phyloP scores from a whole-genome alignment of 202 grass and related monocot genomes.

The Digitaria exilis region DNA sequence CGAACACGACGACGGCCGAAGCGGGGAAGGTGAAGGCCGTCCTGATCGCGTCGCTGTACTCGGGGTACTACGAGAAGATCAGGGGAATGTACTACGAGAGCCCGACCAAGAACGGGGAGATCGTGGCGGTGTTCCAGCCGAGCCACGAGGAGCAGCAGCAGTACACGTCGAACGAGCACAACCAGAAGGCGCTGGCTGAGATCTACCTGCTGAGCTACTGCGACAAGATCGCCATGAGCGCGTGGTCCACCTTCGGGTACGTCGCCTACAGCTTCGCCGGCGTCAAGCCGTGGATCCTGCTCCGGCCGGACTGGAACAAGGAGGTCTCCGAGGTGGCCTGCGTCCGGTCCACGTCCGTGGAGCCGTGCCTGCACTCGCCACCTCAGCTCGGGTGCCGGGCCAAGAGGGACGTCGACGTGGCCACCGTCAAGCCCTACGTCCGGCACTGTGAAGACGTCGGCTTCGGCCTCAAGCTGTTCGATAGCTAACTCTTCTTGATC shows the following conservation, averaged over 20 bases:
- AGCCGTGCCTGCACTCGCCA: slow-evolving; percentile 92
- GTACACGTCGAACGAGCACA: slow-evolving; percentile 76
- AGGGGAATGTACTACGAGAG: slow-evolving; percentile 87
- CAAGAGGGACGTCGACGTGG: slow-evolving; percentile 58
- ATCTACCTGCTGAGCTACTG: slow-evolving; percentile 91
- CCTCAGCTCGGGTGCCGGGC: slow-evolving; percentile 66
- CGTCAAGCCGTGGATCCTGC: slow-evolving; percentile 81
- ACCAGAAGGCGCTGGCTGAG: slow-evolving; percentile 91
- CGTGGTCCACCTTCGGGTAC: slow-evolving; percentile 98
- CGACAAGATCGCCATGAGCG: slow-evolving; percentile 72
- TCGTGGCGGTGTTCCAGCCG: slow-evolving; percentile 78
- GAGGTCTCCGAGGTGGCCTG: slow-evolving; percentile 59
- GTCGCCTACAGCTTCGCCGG: slow-evolving; percentile 90
- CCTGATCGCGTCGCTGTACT: slow-evolving; percentile 75
- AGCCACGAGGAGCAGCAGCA: slow-evolving; percentile 93
- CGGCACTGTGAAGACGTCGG: slow-evolving; percentile 87
- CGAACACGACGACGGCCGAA: slow-evolving; percentile 9
- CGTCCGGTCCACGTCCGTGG: slow-evolving; percentile 66
- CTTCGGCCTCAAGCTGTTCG: slow-evolving; percentile 78
- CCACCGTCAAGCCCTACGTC: slow-evolving; percentile 62
- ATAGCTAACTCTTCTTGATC: slow-evolving; percentile 37
- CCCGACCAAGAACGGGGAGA: slow-evolving; percentile 67
- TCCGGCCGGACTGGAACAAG: slow-evolving; percentile 68
- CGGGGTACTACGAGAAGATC: slow-evolving; percentile 85
- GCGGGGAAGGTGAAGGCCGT: slow-evolving; percentile 70